Evolutionary conservation across 2,329 filamentous ascomycete genomes (phyloP).

Genomic region (Cytospora paraplurivora): DNA sequence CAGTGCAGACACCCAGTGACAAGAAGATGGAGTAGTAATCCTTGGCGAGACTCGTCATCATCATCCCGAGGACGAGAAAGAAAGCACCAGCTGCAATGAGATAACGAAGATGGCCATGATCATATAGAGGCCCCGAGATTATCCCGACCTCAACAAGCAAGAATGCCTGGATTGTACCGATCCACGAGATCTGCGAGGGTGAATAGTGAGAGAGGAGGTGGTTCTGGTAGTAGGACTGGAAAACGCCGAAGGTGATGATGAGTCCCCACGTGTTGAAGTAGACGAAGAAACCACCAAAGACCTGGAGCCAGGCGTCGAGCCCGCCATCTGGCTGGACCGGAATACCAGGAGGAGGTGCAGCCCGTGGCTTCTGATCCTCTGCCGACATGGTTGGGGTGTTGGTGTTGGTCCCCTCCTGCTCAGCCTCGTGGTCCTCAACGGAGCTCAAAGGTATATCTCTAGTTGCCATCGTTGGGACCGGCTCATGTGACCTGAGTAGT

Average conservation of each 20-base stretch:
- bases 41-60: constrained; percentile 43
- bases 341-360: constrained; percentile 1
- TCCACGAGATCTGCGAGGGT: constrained; percentile 45
- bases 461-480: background rate
- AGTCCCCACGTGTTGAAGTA: constrained; percentile 58
- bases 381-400: constrained; percentile 1
- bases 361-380: background rate
- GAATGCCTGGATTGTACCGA: constrained; percentile 52
- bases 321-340: constrained; percentile 47
- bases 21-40: constrained; percentile 50
- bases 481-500: background rate
- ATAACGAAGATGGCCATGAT: constrained; percentile 48
- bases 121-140: constrained; percentile 49
- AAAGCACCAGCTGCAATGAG: constrained; percentile 45
- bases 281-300: constrained; percentile 52
- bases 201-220: constrained; percentile 39
- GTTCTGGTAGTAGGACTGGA: constrained; percentile 56
- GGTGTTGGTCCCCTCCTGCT: background rate
- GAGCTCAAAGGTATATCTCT: background rate
- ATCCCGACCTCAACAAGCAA: constrained; percentile 47
- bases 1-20: constrained; percentile 48
- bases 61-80: constrained; percentile 49
- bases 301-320: constrained; percentile 57
- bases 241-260: constrained; percentile 52
- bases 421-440: background rate